Base-by-base conservation (phyloP, 2,329 filamentous ascomycete genomes). In the Aspergillus ruber region DNA sequence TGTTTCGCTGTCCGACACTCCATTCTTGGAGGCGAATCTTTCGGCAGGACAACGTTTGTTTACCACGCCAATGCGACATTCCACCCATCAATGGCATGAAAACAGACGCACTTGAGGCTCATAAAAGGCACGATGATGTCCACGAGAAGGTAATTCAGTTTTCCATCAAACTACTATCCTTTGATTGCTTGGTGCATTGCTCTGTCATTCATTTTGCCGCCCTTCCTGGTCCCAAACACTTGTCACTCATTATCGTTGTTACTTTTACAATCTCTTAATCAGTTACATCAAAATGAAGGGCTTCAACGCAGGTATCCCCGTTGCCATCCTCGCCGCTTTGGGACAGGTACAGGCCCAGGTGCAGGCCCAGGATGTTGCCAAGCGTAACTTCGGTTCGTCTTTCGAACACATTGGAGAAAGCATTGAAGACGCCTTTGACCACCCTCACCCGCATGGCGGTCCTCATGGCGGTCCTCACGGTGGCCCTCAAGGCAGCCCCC, bases 321-420 rank as follows among this genome's bases (percentile, higher is more conserved):
- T 69, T 15, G 66, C 66, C 42, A 52, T 68, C 15, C 51, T 69
- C 45, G 66, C 60, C 42, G 60, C 62, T 12, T 58, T 62, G 40
- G 63, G 58, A 10, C 59, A 59, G 41, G 58, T 60, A 3, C 52
- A 62, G 46, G 53, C 50, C 9, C 21, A 25, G 3, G 46, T 4
- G 13, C 5, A 41, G 0, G 41, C 43, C 12, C 40, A 38, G 9
- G 42, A 50, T 9, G 13, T 27, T 12, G 33, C 32, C 25, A 21
- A 32, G 5, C 46, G 45, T 15, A 32, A 53, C 13, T 46, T 48
- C 25, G 44, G 41, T 7, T 15, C 47, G 4, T 39, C 45, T 1
- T 9, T 53, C 3, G 27, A 49, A 3, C 25, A 48, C 9, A 4
- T 33, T 9, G 39, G 15, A 12, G 8, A 13, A 10, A 20, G 38